Evolutionary conservation across 768 basidiomycete species (phyloP).

Genomic region (Termitomyces bulborhizus): DNA sequence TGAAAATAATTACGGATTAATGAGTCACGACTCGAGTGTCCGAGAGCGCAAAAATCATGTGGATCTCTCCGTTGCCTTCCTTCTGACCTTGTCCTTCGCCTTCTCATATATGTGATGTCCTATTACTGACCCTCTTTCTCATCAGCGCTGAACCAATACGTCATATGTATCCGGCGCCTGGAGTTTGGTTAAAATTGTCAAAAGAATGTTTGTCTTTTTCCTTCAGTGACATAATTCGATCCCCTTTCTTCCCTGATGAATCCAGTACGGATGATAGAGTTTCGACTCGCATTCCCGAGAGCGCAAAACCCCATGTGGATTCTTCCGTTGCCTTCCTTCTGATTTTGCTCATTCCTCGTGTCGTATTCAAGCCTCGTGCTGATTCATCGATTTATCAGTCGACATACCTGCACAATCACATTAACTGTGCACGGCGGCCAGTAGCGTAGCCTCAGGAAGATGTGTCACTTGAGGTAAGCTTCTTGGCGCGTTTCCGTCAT

Average conservation of each 20-base stretch:
- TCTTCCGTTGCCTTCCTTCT: constrained; percentile 58
- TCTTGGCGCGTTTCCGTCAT: neutral
- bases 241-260: constrained; percentile 7
- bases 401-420: neutral
- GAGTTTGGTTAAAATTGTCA: neutral
- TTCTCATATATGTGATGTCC: neutral
- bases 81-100: constrained; percentile 13
- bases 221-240: neutral
- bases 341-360: constrained; percentile 16
- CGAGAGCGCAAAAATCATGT: constrained; percentile 26
- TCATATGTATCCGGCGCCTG: neutral
- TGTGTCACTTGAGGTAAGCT: neutral
- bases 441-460: neutral
- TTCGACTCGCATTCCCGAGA: constrained; percentile 16
- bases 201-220: constrained; percentile 1
- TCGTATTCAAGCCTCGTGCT: neutral
- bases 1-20: constrained; percentile 13
- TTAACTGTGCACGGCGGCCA: neutral
- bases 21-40: constrained; percentile 13
- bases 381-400: neutral
- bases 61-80: constrained; percentile 57
- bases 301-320: constrained; percentile 35
- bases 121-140: constrained; percentile 1
- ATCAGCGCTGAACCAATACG: neutral
- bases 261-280: constrained; percentile 17